Conservation (phyloP, 2,329 filamentous ascomycete genomes). For the Colletotrichum chrysophilum region DNA sequence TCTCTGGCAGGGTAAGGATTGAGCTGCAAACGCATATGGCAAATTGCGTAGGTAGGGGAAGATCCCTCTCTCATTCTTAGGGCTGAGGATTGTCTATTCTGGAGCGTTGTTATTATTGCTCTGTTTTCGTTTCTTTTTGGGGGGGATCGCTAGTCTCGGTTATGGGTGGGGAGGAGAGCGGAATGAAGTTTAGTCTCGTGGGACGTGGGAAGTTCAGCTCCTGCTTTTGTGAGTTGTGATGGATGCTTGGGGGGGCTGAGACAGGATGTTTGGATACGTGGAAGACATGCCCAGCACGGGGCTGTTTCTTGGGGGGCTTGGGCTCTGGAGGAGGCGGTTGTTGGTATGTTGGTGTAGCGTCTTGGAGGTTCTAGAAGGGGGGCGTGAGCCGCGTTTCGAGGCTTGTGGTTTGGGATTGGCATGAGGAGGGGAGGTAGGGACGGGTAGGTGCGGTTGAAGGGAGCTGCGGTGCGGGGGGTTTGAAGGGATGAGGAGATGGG, state of each 20-base stretch:
- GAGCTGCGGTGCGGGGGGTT: background rate
- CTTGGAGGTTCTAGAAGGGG: background rate
- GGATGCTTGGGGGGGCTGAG: background rate
- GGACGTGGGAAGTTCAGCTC: background rate
- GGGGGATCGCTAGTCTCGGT: background rate
- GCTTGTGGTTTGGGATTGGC: background rate
- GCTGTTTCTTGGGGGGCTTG: background rate
- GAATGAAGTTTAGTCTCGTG: background rate
- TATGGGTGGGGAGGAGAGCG: background rate
- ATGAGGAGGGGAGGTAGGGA: background rate
- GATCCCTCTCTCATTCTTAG: background rate
- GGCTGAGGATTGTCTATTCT: background rate
- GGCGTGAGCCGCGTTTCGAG: background rate
- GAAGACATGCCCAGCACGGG: background rate
- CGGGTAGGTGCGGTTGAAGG: background rate
- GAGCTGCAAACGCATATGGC: background rate
- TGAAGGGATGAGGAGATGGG: background rate
- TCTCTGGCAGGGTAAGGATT: background rate
- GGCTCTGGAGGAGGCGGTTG: background rate
- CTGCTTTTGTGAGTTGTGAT: background rate
- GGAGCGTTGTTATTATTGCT: background rate
- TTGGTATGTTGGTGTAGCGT: background rate
- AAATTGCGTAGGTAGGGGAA: background rate
- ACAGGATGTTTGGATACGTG: background rate
- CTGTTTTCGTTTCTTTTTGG: background rate